phyloP scores from a whole-genome alignment of 192 early-diverging fungal species.

The Thamnidium elegans region DNA sequence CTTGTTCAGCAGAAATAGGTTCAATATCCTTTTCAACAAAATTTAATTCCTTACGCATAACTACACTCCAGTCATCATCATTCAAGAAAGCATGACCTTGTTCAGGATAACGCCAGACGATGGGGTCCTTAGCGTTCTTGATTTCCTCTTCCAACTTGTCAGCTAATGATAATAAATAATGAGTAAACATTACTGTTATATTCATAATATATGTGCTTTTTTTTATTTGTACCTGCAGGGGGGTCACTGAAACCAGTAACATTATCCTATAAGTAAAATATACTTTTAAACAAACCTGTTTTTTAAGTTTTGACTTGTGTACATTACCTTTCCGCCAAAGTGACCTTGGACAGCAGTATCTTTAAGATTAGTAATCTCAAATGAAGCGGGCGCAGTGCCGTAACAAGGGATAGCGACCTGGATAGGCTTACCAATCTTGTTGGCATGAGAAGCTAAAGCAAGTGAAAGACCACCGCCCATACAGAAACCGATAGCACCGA shows the following conservation, averaged over 20 bases:
- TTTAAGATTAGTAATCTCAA: slow-evolving; percentile 27
- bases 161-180: slow-evolving; percentile 12
- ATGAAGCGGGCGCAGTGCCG: slow-evolving; percentile 24
- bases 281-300: too few relatives aligned
- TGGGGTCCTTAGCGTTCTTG: slow-evolving; percentile 11
- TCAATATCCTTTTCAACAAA: slow-evolving; percentile 33
- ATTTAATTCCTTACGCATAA: slow-evolving; percentile 36
- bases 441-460: slow-evolving; percentile 38
- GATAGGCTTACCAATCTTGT: slow-evolving; percentile 22
- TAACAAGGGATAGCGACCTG: slow-evolving; percentile 31
- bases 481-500: slow-evolving; percentile 48
- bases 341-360: slow-evolving; percentile 31
- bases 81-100: slow-evolving; percentile 43
- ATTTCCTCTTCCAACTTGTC: slow-evolving; percentile 23
- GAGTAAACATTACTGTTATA: not conserved
- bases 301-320: not conserved
- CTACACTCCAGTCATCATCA: slow-evolving; percentile 31
- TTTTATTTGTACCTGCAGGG: slow-evolving; percentile 23
- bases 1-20: slow-evolving; percentile 24
- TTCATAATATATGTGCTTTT: too few relatives aligned
- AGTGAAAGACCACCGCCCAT: slow-evolving; percentile 49
- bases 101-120: slow-evolving; percentile 33
- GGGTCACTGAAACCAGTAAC: slow-evolving; percentile 34
- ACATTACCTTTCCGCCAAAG: slow-evolving; percentile 27
- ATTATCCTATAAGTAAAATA: slow-evolving; percentile 22